Percentiles rank a stretch among this genome's conserved stretches.
Evolutionary conservation across 352 stramenopile genomes (phyloP).

Genomic region (Blastocystis sp.): DNA sequence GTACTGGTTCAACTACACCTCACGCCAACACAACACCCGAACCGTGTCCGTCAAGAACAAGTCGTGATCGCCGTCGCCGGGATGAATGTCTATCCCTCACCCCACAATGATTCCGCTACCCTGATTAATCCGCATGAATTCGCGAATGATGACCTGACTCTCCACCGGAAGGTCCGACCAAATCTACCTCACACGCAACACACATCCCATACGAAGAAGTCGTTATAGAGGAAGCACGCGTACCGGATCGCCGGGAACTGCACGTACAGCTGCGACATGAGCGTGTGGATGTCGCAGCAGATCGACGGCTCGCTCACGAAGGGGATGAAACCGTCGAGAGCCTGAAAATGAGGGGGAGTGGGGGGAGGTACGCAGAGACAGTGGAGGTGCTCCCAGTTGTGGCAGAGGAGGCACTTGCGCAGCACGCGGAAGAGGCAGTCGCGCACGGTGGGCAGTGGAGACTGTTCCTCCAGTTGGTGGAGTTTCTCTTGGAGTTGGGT

Average conservation of each 20-base stretch:
- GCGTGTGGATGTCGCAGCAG: constrained; percentile 24
- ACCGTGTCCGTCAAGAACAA: not conserved
- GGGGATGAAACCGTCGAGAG: constrained; percentile 43
- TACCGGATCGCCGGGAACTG: constrained; percentile 20
- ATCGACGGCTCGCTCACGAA: not conserved
- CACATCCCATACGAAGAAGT: constrained; percentile 20
- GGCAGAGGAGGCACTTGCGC: constrained; percentile 3
- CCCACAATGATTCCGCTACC: not conserved
- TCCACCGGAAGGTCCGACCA: constrained; percentile 16
- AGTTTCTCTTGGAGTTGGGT: not conserved
- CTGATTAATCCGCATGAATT: constrained; percentile 16
- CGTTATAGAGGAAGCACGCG: constrained; percentile 38
- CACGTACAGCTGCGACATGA: constrained; percentile 31
- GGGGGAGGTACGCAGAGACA: constrained; percentile 33
- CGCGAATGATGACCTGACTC: not conserved
- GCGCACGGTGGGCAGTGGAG: not conserved
- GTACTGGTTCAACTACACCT: not conserved
- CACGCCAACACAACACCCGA: not conserved
- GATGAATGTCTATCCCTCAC: not conserved
- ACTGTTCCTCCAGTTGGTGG: not conserved
- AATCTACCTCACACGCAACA: not conserved
- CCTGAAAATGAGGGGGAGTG: not conserved
- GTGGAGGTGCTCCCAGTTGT: constrained; percentile 51
- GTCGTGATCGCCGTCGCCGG: not conserved
- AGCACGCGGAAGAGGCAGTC: not conserved